phyloP scores from a whole-genome alignment of 805 yeast species.

The Danielozyma ontarioensis region DNA sequence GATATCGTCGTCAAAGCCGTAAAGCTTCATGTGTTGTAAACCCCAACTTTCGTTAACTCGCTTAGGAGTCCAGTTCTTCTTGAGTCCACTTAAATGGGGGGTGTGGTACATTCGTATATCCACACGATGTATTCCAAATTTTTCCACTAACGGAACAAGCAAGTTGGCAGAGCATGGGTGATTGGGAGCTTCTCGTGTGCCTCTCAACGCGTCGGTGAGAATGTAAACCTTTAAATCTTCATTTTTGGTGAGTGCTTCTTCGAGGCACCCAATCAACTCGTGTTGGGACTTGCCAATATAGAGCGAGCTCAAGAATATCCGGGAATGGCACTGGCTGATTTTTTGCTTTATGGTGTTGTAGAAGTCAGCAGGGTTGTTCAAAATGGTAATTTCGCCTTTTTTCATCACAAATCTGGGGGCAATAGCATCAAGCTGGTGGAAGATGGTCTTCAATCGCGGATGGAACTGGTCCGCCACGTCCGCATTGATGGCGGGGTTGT shows the following conservation, averaged over 20 bases:
- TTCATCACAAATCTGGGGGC: constrained; percentile 65
- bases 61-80: constrained; percentile 63
- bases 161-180: constrained; percentile 67
- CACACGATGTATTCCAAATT: constrained; percentile 62
- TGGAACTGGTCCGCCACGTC: constrained; percentile 27
- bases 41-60: constrained; percentile 91
- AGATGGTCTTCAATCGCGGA: constrained; percentile 38
- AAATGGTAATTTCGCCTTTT: constrained; percentile 52
- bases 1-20: constrained; percentile 90
- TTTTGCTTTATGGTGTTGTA: constrained; percentile 59
- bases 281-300: constrained; percentile 81
- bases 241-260: constrained; percentile 53
- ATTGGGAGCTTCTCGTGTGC: constrained; percentile 87
- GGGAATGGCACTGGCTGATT: constrained; percentile 53
- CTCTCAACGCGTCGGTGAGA: constrained; percentile 82
- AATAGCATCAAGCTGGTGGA: constrained; percentile 53
- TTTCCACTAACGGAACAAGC: constrained; percentile 58
- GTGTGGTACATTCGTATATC: constrained; percentile 85
- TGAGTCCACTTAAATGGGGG: constrained; percentile 71
- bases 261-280: constrained; percentile 64
- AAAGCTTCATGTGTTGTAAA: constrained; percentile 93
- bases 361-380: constrained; percentile 67
- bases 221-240: constrained; percentile 64
- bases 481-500: constrained; percentile 17
- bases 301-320: constrained; percentile 78